Base-by-base conservation (phyloP, 371 early-diverging fungal species). In the Zopfochytrium polystomum region DNA sequence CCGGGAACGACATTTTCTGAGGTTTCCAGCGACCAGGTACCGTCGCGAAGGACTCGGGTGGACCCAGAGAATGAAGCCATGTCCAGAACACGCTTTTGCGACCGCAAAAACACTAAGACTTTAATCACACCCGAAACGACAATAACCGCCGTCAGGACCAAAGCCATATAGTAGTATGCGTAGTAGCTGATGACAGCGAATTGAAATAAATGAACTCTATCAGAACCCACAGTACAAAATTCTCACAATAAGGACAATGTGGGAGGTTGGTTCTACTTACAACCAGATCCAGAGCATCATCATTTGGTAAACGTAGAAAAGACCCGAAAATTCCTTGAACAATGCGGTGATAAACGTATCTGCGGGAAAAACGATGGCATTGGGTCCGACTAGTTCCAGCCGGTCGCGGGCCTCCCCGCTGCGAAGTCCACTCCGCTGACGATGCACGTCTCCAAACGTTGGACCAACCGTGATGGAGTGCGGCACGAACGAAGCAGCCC, bases 281-380 rank as follows among this genome's bases (percentile, higher is more conserved):
- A 85, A 86, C 67, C 86, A 90, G 13, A 87, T 77, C 84, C 85
- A 84, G 45, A 91, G 78, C n/a, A 77, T 76, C 62, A 86, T 80
- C 42, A 87, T 72, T 67, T 91, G 90, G 62, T 89, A 91, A 31
- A 89, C 76, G 66, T 91, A 91, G 58, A 91, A 90, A 67, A 87
- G 82, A 9, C 83, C 79, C 6, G 81, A 67, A 60, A 88, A 86
- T 70, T 89, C 90, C 54, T 79, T 81, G 33, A 71, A 65, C 29
- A 87, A 51, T 4, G 85, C 88, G 55, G 65, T 58, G 27, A 60
- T 32, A 50, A 87, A 66, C 2, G 73, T 68, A 35, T 70, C 71
- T 2, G 47, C 75, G 70, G 45, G 84, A 83, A 38, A 88, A 81
- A 76, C 66, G 52, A 89, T 87, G 58, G 82, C 85, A 65, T 90